Percentiles rank a stretch among this genome's conserved stretches.
phyloP scores from a whole-genome alignment of 2,329 filamentous ascomycete genomes.

The Magnaporthiopsis incrustans region DNA sequence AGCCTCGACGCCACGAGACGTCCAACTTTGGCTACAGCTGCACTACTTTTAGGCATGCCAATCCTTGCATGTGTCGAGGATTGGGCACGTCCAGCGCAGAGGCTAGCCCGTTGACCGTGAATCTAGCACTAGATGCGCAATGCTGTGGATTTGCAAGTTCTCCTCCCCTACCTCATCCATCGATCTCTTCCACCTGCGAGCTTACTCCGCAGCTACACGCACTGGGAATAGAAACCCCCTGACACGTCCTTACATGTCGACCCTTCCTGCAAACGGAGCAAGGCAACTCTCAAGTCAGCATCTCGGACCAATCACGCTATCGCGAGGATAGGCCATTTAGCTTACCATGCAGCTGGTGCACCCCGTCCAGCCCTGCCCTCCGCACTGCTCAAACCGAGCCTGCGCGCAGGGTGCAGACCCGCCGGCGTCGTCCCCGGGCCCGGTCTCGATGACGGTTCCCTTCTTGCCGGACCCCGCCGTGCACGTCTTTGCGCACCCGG shows the following conservation, averaged over 20 bases:
- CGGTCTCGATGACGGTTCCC: slow-evolving; percentile 12
- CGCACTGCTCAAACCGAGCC: slow-evolving; percentile 29
- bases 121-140: no score
- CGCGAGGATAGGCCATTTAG: background rate
- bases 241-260: background rate
- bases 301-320: background rate
- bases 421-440: slow-evolving; percentile 8
- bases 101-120: no score
- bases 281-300: background rate
- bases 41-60: no score
- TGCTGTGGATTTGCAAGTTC: no score
- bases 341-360: slow-evolving; percentile 32
- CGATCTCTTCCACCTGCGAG: no score
- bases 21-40: no score
- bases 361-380: slow-evolving; percentile 31
- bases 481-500: slow-evolving; percentile 33
- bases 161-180: no score
- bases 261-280: background rate
- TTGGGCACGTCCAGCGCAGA: no score
- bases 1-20: background rate
- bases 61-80: no score
- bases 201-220: background rate
- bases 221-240: background rate
- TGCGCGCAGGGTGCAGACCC: slow-evolving; percentile 23
- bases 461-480: slow-evolving; percentile 20